A percentile compares a stretch with the other conserved stretches of the same genome.
These are phyloP conservation scores for Tricholoma saponaceum DNA, from an alignment of 768 basidiomycete species.

Conservation along the genomic window DNA sequence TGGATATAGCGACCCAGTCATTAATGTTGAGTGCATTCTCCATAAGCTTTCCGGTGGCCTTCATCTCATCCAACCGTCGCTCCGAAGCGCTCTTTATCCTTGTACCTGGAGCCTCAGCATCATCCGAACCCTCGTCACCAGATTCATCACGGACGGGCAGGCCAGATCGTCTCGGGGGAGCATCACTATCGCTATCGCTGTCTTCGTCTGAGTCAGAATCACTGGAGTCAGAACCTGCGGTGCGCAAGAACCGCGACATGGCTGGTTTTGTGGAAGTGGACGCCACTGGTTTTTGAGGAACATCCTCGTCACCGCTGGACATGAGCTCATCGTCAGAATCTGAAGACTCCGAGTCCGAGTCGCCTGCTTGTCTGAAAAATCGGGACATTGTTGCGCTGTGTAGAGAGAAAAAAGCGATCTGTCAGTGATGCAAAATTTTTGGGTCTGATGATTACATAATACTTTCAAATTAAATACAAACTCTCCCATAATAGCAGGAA, in stretches of 20 bases:
- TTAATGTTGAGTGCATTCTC: conserved; percentile 95
- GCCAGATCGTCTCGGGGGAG: conserved; percentile 26
- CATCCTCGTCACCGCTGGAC: conserved; percentile 68
- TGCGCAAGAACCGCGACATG: conserved; percentile 79
- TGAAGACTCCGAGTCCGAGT: conserved; percentile 73
- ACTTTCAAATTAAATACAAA: too few species aligned
- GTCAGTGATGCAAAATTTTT: not conserved
- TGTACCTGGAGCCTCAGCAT: conserved; percentile 69
- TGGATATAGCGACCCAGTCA: conserved; percentile 92
- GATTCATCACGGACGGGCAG: conserved; percentile 31
- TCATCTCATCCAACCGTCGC: conserved; percentile 93
- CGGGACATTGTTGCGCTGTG: conserved; percentile 59
- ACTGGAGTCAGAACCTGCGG: conserved; percentile 57
- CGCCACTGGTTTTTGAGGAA: conserved; percentile 39
- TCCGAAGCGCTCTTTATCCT: conserved; percentile 87
- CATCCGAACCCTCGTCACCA: conserved; percentile 37
- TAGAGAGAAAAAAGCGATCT: not conserved
- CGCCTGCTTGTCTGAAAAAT: conserved; percentile 84
- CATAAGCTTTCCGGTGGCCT: conserved; percentile 84
- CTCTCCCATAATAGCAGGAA: too few species aligned
- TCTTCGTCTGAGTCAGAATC: conserved; percentile 55
- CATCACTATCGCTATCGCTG: conserved; percentile 53
- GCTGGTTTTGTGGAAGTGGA: conserved; percentile 46
- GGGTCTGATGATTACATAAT: not conserved
- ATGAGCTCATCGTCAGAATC: conserved; percentile 79